Conservation (phyloP, 257 asterid species). For the Datura wrightii region DNA sequence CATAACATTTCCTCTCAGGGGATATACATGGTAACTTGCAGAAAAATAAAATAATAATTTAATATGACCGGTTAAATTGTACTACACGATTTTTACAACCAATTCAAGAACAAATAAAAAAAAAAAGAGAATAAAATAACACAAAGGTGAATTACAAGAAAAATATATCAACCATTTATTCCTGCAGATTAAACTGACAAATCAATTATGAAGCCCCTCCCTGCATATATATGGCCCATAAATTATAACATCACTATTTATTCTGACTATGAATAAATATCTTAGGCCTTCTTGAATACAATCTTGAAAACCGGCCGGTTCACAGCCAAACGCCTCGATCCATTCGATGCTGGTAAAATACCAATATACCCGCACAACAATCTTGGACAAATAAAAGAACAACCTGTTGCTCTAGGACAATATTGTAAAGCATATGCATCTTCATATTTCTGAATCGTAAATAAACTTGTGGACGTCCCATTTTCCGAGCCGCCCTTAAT, state of each 20-base stretch:
- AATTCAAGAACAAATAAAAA: no score
- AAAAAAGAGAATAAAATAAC: no score
- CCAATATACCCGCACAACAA: constrained; percentile 36
- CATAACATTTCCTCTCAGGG: no score
- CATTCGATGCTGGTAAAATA: neutral
- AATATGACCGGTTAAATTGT: no score
- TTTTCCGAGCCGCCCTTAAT: constrained; percentile 30
- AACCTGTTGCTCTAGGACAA: constrained; percentile 30
- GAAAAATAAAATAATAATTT: no score
- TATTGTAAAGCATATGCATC: constrained; percentile 23
- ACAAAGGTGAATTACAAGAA: no score
- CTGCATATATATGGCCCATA: no score
- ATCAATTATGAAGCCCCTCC: neutral
- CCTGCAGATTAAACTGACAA: neutral
- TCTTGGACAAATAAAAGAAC: constrained; percentile 28
- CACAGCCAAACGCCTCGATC: constrained; percentile 25
- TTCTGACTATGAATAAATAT: neutral
- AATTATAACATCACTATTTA: no score
- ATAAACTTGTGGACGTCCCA: neutral
- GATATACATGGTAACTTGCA: no score
- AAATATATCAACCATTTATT: no score
- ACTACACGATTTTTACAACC: no score
- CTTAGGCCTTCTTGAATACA: neutral
- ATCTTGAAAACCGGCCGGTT: neutral
- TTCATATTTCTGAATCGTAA: constrained; percentile 24